phyloP scores from a whole-genome alignment of 495 filamentous ascomycete species.

The Astrothelium subdiscretum region DNA sequence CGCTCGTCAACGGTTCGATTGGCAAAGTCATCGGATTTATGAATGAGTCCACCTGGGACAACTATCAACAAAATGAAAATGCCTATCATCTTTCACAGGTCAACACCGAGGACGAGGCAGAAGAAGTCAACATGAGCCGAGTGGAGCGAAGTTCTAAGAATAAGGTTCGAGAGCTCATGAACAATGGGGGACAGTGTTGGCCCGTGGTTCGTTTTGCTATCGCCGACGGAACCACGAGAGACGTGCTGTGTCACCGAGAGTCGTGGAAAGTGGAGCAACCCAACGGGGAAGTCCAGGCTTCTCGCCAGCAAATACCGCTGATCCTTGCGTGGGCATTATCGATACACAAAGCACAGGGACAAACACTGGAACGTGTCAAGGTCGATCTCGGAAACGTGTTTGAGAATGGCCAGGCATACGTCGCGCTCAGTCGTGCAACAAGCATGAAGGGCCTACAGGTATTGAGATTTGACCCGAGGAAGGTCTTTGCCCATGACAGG shows the following conservation, averaged over 20 bases:
- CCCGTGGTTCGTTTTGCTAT: slow-evolving; percentile 74
- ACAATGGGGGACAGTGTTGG: slow-evolving; percentile 37
- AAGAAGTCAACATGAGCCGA: slow-evolving; percentile 33
- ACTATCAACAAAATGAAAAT: slow-evolving; percentile 41
- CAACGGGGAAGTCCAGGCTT: slow-evolving; percentile 86
- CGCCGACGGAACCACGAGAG: slow-evolving; percentile 63
- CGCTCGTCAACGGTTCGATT: slow-evolving; percentile 84
- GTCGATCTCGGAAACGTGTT: slow-evolving; percentile 87
- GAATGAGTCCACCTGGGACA: slow-evolving; percentile 66
- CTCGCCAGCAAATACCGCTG: slow-evolving; percentile 64
- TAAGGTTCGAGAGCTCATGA: slow-evolving; percentile 20
- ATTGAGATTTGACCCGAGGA: slow-evolving; percentile 71
- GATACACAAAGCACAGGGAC: slow-evolving; percentile 96
- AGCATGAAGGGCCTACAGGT: slow-evolving; percentile 82
- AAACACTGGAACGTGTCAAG: slow-evolving; percentile 89
- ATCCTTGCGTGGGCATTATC: slow-evolving; percentile 95
- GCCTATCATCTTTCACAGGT: slow-evolving; percentile 22
- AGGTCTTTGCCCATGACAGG: slow-evolving; percentile 88
- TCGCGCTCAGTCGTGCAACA: slow-evolving; percentile 75
- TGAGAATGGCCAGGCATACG: slow-evolving; percentile 87
- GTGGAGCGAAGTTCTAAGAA: slow-evolving; percentile 10
- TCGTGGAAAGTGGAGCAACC: slow-evolving; percentile 95
- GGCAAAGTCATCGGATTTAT: slow-evolving; percentile 80
- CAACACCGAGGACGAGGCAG: slow-evolving; percentile 30
- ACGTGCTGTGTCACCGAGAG: slow-evolving; percentile 74